Conservation (phyloP, 2,329 filamentous ascomycete genomes). For the Malbranchea zuffiana region DNA sequence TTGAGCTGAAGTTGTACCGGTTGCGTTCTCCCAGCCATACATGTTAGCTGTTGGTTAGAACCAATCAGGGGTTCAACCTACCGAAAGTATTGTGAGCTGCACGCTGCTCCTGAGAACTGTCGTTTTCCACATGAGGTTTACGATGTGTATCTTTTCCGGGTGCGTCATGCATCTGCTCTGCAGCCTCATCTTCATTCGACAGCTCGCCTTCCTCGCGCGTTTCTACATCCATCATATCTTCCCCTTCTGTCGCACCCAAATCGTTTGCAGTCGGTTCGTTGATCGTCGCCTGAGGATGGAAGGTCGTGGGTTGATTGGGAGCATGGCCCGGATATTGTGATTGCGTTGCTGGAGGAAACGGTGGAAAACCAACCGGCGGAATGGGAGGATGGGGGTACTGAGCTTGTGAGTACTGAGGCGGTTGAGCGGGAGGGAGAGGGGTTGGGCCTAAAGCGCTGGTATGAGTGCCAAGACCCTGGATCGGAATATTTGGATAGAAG, state of each 20-base stretch:
- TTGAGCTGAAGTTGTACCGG: too few species aligned
- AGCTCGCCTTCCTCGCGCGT: conserved; percentile 65
- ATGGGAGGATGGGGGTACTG: conserved; percentile 1
- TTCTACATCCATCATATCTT: conserved; percentile 25
- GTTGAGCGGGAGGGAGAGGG: conserved; percentile 26
- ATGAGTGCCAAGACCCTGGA: conserved; percentile 24
- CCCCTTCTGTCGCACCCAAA: background rate
- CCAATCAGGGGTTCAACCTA: too few species aligned
- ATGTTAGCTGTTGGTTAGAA: too few species aligned
- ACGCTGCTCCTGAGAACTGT: conserved; percentile 3
- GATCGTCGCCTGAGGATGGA: background rate
- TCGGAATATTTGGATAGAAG: conserved; percentile 22
- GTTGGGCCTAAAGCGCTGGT: conserved; percentile 22
- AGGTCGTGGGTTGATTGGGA: background rate
- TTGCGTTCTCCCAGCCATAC: too few species aligned
- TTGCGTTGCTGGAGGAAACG: conserved; percentile 10
- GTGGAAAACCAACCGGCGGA: conserved; percentile 12
- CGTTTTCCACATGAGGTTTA: too few species aligned
- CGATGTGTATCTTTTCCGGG: too few species aligned
- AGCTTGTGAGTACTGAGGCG: conserved; percentile 19
- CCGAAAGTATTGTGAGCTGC: too few species aligned
- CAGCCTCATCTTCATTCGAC: conserved; percentile 49
- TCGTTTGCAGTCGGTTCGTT: background rate
- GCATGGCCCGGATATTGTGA: background rate
- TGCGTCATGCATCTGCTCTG: too few species aligned